Evolutionary conservation across 305 asterid species (phyloP).

Genomic region (Plantago coronopus): DNA sequence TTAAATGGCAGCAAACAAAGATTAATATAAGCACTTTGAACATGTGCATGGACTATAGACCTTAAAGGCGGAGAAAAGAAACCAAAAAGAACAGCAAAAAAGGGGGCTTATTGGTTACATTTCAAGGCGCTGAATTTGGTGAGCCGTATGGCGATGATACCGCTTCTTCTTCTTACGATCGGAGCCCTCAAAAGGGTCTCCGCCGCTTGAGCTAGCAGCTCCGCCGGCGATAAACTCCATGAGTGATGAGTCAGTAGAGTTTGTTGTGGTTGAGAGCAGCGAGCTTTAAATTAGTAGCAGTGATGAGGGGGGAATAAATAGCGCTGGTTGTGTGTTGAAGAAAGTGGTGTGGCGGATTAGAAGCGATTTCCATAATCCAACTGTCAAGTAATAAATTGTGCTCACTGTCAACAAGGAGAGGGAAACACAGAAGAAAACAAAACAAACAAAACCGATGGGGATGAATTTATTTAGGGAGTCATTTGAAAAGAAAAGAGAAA

Average conservation of each 20-base stretch:
- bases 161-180: conserved; percentile 65
- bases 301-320: background rate
- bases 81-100: no score
- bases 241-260: background rate
- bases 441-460: conserved; percentile 11
- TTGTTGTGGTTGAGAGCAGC: no score
- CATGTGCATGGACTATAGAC: conserved; percentile 33
- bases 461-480: conserved; percentile 23
- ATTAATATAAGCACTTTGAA: no score
- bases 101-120: conserved; percentile 35
- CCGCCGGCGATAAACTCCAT: conserved; percentile 70
- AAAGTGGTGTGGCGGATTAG: conserved; percentile 33
- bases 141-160: conserved; percentile 91
- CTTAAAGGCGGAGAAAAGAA: background rate
- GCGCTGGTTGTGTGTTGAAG: conserved; percentile 22
- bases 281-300: background rate
- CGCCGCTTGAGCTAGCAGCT: conserved; percentile 55
- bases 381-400: conserved; percentile 25
- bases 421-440: background rate
- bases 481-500: background rate
- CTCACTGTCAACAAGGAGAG: conserved; percentile 12
- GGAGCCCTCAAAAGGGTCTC: conserved; percentile 46
- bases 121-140: conserved; percentile 90
- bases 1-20: no score
- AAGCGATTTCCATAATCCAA: conserved; percentile 41